Evolutionary conservation across 805 yeast genomes (phyloP), one percentile per base, ranked within the genome.

Genomic region (Suhomyces sp.): DNA sequence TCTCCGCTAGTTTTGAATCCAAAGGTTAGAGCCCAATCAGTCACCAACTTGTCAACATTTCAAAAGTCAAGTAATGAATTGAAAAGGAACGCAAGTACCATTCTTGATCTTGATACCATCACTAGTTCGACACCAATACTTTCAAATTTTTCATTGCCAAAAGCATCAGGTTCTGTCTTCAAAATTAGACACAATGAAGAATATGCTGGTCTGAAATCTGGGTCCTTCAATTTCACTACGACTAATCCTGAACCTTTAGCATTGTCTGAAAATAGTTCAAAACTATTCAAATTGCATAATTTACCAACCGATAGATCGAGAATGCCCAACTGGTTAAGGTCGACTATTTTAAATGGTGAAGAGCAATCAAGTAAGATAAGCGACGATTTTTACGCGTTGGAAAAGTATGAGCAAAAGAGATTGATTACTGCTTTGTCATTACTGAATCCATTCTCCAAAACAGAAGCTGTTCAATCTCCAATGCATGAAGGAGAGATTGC

Each of bases 381-480:
- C 20, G 46, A 48, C 2, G 56, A 79, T 43, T 90, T 88, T 56
- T 74, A 76, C 44, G 61, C 61, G 30, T 63, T 90, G 28, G 96
- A 91, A 60, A 60, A 74, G 29, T 69, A 74, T 19, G 97, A 90
- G 54, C 77, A 78, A 43, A 70, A 68, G 12, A 66, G 97, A 26
- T 66, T 88, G 38, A 77, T 79, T 39, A 32, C 29, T 2, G 48
- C 65, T 4, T 47, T 61, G 15, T 51, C 49, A 5, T 38, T 38
- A 21, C 41, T 39, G 20, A 33, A 29, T 18, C 19, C 33, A 6
- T 20, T 29, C n/a, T 20, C 24, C 5, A 28, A 22, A 4, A 18
- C 19, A 5, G 19, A 19, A 10, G 13, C 20, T 9, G 18, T 34
- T 5, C 14, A 21, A 10, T 39, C 48, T 12, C 38, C 31, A n/a